Evolutionary conservation across 345 rosid species (phyloP).

Genomic region (Salix suchowensis): DNA sequence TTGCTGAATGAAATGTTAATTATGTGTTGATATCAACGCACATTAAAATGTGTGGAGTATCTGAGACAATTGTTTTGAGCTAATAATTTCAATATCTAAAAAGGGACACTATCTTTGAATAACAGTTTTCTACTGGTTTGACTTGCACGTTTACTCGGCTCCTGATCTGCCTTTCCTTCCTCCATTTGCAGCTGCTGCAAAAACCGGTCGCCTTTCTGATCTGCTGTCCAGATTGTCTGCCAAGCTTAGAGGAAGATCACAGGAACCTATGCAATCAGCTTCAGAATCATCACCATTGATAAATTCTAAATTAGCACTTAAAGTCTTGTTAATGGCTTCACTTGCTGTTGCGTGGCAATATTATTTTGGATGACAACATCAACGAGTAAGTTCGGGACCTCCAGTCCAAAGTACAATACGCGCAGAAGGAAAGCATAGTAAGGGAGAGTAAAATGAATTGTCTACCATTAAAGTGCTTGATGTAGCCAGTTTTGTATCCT

Average conservation of each 20-base stretch:
- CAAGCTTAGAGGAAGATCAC: slow-evolving; percentile 55
- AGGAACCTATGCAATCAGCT: slow-evolving; percentile 21
- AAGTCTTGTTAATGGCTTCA: slow-evolving; percentile 52
- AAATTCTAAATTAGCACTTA: slow-evolving; percentile 43
- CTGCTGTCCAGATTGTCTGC: slow-evolving; percentile 47
- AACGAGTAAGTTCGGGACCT: slow-evolving; percentile 1
- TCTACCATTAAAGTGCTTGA: background rate
- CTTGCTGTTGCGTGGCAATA: slow-evolving; percentile 71
- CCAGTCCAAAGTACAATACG: slow-evolving; percentile 22
- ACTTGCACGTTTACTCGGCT: background rate
- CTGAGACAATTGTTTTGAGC: background rate
- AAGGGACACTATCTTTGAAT: background rate
- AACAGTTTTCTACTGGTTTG: background rate
- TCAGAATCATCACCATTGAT: slow-evolving; percentile 30
- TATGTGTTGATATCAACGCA: background rate
- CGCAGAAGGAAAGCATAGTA: slow-evolving; percentile 6
- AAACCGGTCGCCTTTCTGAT: slow-evolving; percentile 33
- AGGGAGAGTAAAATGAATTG: background rate
- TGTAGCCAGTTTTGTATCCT: slow-evolving; percentile 8
- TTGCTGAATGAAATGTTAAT: background rate
- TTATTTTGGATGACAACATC: slow-evolving; percentile 29
- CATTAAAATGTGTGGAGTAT: background rate
- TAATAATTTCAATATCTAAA: background rate
- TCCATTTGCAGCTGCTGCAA: slow-evolving; percentile 44
- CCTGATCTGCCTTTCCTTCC: background rate